Conservation (phyloP, 148 eudicot genomes). For the Limonium bicolor region DNA sequence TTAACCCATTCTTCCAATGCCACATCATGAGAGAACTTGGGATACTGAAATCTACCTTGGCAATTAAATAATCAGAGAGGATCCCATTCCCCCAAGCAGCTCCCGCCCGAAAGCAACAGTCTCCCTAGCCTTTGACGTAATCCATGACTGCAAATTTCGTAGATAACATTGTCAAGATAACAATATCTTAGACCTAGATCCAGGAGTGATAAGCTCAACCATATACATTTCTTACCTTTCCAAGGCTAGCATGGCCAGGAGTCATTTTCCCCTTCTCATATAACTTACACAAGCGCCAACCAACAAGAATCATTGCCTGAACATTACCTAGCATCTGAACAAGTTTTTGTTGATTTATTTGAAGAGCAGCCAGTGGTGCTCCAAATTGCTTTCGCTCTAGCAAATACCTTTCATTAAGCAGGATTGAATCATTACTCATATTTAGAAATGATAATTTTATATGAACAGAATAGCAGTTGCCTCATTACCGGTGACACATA, state of each 20-base stretch:
- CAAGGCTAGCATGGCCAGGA: constrained; percentile 82
- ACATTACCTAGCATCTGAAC: constrained; percentile 77
- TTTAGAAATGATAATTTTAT: no score
- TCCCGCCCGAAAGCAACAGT: constrained; percentile 75
- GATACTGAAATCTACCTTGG: constrained; percentile 36
- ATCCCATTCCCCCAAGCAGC: constrained; percentile 94
- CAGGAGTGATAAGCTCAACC: not conserved
- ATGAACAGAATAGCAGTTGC: no score
- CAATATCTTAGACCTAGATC: constrained; percentile 1
- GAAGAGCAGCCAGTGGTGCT: constrained; percentile 87
- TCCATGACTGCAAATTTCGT: constrained; percentile 56
- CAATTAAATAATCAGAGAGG: constrained; percentile 74
- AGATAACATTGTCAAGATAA: constrained; percentile 1
- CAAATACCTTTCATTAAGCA: constrained; percentile 35
- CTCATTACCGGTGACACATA: constrained; percentile 81
- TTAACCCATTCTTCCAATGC: not conserved
- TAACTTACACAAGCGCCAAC: constrained; percentile 90
- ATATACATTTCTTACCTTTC: constrained; percentile 40
- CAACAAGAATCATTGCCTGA: constrained; percentile 77
- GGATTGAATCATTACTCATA: no score
- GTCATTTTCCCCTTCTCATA: constrained; percentile 89
- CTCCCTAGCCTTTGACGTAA: constrained; percentile 63
- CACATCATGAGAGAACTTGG: not conserved
- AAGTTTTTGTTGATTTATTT: constrained; percentile 78
- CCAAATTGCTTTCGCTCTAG: constrained; percentile 87